These are phyloP conservation scores for Aphanomyces stellatus DNA, from an alignment of 352 stramenopile species.

Conservation along the genomic window DNA sequence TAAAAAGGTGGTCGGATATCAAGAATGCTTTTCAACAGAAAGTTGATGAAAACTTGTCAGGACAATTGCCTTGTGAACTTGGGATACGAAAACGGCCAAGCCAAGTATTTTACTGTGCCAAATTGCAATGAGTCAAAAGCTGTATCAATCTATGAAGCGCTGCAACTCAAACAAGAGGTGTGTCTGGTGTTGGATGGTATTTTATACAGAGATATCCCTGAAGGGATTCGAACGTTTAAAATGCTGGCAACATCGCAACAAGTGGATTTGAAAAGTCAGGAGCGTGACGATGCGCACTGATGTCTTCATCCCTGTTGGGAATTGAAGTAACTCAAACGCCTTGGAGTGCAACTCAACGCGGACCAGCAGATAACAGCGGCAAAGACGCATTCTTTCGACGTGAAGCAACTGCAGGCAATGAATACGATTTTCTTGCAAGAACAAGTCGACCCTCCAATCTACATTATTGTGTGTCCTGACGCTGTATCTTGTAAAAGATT, in stretches of 20 bases:
- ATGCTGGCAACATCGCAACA: slow-evolving; percentile 25
- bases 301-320: not conserved
- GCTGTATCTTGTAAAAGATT: not conserved
- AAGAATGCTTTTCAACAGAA: not conserved
- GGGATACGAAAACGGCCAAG: slow-evolving; percentile 10
- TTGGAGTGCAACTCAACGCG: not conserved
- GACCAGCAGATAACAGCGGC: slow-evolving; percentile 23
- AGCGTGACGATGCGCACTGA: not conserved
- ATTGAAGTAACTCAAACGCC: not conserved
- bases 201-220: slow-evolving; percentile 2
- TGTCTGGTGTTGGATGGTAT: slow-evolving; percentile 26
- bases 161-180: slow-evolving; percentile 11
- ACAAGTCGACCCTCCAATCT: not conserved
- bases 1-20: too few species aligned
- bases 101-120: slow-evolving; percentile 15
- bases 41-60: not conserved
- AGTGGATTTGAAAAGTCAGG: slow-evolving; percentile 7
- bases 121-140: not conserved
- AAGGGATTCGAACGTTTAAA: slow-evolving; percentile 19
- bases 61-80: slow-evolving; percentile 21
- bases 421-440: not conserved
- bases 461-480: slow-evolving; percentile 1
- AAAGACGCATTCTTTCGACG: slow-evolving; percentile 15
- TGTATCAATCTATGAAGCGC: slow-evolving; percentile 3
- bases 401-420: not conserved